Conservation (phyloP, 331 rosid species). For the Malus hybrid region DNA sequence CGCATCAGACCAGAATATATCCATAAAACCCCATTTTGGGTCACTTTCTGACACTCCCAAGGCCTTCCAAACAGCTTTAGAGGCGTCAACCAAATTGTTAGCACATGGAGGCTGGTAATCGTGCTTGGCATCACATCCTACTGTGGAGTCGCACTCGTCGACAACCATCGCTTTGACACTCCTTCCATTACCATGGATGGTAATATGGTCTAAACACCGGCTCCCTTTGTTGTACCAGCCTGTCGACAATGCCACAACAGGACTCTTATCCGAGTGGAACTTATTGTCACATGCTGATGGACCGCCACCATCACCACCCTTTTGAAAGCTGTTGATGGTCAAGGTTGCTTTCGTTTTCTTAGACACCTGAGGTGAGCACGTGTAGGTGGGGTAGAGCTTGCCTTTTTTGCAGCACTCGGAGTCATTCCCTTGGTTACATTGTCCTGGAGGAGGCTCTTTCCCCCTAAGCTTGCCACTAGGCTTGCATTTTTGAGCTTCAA, state of each 20-base stretch:
- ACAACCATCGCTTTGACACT: conserved; percentile 42
- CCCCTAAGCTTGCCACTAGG: conserved; percentile 38
- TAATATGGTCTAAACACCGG: conserved; percentile 22
- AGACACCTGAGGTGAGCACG: conserved; percentile 23
- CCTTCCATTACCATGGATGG: conserved; percentile 27
- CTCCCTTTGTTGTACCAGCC: conserved; percentile 28
- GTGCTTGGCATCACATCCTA: conserved; percentile 36
- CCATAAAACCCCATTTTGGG: conserved; percentile 17
- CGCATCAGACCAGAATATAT: neutral
- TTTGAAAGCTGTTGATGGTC: conserved; percentile 26
- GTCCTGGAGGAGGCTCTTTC: conserved; percentile 21
- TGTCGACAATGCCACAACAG: conserved; percentile 20
- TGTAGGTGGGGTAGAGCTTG: conserved; percentile 20
- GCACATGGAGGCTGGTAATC: conserved; percentile 49
- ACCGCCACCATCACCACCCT: conserved; percentile 32
- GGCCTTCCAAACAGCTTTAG: conserved; percentile 45
- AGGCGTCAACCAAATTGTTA: conserved; percentile 49
- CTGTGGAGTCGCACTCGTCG: conserved; percentile 38
- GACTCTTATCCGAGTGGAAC: conserved; percentile 21
- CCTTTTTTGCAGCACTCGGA: conserved; percentile 31
- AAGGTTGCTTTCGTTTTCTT: conserved; percentile 22
- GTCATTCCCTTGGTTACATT: conserved; percentile 31
- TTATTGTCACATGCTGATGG: conserved; percentile 29
- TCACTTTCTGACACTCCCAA: conserved; percentile 20
- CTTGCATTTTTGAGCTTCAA: conserved; percentile 4